These are phyloP conservation scores for Diplodia scrobiculata DNA, from an alignment of 2,329 filamentous ascomycete species.

Conservation along the genomic window DNA sequence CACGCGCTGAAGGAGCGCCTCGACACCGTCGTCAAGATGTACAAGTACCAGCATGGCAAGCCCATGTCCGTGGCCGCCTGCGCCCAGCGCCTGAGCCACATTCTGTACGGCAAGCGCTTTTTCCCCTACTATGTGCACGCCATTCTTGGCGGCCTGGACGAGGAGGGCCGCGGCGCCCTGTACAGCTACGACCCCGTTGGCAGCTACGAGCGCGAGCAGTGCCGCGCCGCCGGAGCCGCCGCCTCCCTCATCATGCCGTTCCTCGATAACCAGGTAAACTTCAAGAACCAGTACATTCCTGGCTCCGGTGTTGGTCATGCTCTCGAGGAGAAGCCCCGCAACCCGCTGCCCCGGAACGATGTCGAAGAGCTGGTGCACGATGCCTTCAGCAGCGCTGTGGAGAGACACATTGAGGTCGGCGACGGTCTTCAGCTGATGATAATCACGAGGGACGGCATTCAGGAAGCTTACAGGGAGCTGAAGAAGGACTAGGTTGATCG, in stretches of 20 bases:
- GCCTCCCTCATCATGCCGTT: constrained; percentile 98
- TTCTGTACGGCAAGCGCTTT: constrained; percentile 96
- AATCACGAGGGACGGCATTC: constrained; percentile 82
- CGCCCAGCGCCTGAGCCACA: constrained; percentile 90
- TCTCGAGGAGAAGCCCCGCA: constrained; percentile 67
- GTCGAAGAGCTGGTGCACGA: constrained; percentile 91
- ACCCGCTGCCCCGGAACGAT: constrained; percentile 69
- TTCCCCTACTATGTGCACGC: constrained; percentile 98
- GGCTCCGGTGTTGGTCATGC: constrained; percentile 82
- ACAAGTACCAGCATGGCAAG: constrained; percentile 97
- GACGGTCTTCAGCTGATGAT: constrained; percentile 95
- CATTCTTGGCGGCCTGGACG: constrained; percentile 90
- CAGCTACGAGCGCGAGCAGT: constrained; percentile 96
- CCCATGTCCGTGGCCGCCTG: constrained; percentile 92
- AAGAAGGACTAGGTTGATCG: constrained; percentile 59
- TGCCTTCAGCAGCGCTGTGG: constrained; percentile 95
- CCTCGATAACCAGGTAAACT: constrained; percentile 98
- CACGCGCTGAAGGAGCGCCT: constrained; percentile 90
- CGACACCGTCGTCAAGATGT: constrained; percentile 96
- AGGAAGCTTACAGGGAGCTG: constrained; percentile 79
- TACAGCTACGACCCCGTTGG: constrained; percentile 98
- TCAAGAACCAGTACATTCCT: constrained; percentile 96
- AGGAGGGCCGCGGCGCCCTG: constrained; percentile 88
- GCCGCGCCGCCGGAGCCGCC: constrained; percentile 87
- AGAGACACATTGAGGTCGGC: constrained; percentile 98